Evolutionary conservation across 2,329 filamentous ascomycete genomes (phyloP), one percentile per base, ranked within the genome.

Genomic region (Fusarium chuoi): DNA sequence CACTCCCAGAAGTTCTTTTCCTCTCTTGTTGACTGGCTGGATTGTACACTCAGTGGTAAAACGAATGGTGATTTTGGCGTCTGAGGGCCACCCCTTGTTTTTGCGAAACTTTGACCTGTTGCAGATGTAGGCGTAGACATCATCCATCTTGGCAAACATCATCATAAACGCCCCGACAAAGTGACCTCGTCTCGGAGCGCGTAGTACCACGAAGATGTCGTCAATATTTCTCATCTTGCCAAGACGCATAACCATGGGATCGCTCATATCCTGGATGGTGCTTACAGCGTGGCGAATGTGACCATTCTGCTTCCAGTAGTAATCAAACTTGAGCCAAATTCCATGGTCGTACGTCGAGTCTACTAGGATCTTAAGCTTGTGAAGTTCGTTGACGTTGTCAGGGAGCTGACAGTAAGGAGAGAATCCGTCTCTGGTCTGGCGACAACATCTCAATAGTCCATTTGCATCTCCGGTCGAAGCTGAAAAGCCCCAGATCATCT

Each of bases 1-100:
- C 60, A 74, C 42, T 71, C 68, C 68, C 67, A 74, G 24, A 74
- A 74, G 30, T 67, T 68, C 59, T 71, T 68, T n/a, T 54, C 35
- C 20, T 74, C 58, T 11, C 57, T 64, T 10, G 15, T 22, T 9
- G 62, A 56, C 44, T 74, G 71, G 11, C 59, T 36, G 2, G 55
- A 39, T 45, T 64, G 54, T 9, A 26, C 14, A 15, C 8, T 71
- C 67, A 7, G 71, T 71, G 4, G 52, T 38, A 13, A 74, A 74
- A 3, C 5, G 28, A 48, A 71, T 45, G 1, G 48, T 67, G 48
- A 68, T 56, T 26, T 38, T 39, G 33, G 51, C 35, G 14, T 39
- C 20, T 38, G 35, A 6, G 35, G 20, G 11, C 35, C 24, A 39
- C 5, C 35, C 24, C 24, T 39, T 38, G 3, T 9, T 4, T 39